Base-by-base conservation (phyloP, 192 early-diverging fungal species). In the Rhizophagus sp. region DNA sequence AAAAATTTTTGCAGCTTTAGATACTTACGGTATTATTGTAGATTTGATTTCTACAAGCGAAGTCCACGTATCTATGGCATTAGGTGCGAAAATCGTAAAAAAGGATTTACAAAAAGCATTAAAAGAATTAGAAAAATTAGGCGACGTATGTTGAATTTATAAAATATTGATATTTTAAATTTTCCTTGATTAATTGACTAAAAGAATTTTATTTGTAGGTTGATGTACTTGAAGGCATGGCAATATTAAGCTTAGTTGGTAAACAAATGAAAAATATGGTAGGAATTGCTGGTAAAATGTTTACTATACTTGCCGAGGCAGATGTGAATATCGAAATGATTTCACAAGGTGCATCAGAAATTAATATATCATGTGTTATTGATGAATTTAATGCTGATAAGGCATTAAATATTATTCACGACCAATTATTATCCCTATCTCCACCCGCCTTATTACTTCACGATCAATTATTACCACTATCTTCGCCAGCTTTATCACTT, bases 271-370 rank as follows among this genome's bases (percentile, higher is more conserved):
- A 94, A 62, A 96, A 97, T 83, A 96, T 96, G 95, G 97, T 98
- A 34, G 98, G 98, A 72, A 93, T 96, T 67, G 93, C 96, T 10
- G 92, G 95, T 33, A 90, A 88, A 82, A 98, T 99, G 97, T 99
- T 99, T 85, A 88, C 88, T 73, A 95, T 94, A 3, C 86, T 99
- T 52, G 95, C 96, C 19, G 92, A 90, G 67, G 90, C 93, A 63
- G 86, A 90, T 76, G 93, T 99, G 80, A 99, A 99, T 82, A 98
- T 99, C 82, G 98, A 99, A 85, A 99, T 99, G 98, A 99, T 99
- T 68, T 96, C 95, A 19, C 98, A 99, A 86, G 98, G 98, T 50
- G 96, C 98, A 4, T 95, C 93, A 12, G 98, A 99, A 85, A 98
- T 99, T 82, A 99, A 99, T 84, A 99, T 99, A 79, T 95, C 94